phyloP scores from a whole-genome alignment of 225 moss, liverwort and hornwort genomes.

The Pseudoscleropodium purum region DNA sequence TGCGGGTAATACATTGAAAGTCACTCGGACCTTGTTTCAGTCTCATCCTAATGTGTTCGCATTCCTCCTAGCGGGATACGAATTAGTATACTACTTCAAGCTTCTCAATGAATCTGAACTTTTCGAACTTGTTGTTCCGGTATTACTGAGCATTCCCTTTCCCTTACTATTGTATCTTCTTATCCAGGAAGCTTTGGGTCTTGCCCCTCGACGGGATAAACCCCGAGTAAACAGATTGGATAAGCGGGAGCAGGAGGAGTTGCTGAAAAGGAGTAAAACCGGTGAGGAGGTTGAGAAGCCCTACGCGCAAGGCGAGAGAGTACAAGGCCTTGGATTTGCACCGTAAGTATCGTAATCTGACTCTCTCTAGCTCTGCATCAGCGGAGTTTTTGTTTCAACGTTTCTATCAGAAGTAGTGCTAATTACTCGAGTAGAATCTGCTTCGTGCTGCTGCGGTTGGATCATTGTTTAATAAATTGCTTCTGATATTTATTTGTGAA shows the following conservation, averaged over 20 bases:
- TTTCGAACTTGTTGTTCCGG: not conserved
- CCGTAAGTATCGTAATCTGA: constrained; percentile 36
- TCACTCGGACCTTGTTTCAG: not conserved
- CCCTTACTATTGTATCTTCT: not conserved
- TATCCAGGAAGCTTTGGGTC: constrained; percentile 69
- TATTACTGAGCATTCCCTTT: not conserved
- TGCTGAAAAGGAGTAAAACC: constrained; percentile 65
- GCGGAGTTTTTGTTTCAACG: not conserved
- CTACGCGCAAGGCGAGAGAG: constrained; percentile 75
- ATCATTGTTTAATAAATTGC: not conserved
- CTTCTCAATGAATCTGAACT: not conserved
- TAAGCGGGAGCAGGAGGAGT: constrained; percentile 75
- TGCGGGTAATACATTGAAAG: constrained; percentile 30
- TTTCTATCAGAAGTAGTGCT: not conserved
- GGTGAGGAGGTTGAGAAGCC: constrained; percentile 60
- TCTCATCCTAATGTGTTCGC: not conserved
- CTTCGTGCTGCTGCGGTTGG: not conserved
- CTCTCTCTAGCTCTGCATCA: not conserved
- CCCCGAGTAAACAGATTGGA: constrained; percentile 55
- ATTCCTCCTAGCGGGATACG: not conserved
- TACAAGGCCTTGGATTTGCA: constrained; percentile 89
- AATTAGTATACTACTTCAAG: not conserved
- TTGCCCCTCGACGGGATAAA: constrained; percentile 61
- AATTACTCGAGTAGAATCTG: not conserved
- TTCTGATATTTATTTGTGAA: not conserved